A percentile compares a stretch with the other conserved stretches of the same genome.
These are phyloP conservation scores for Coemansia sp. DNA, from an alignment of 192 early-diverging fungal genomes.

Conservation along the genomic window DNA sequence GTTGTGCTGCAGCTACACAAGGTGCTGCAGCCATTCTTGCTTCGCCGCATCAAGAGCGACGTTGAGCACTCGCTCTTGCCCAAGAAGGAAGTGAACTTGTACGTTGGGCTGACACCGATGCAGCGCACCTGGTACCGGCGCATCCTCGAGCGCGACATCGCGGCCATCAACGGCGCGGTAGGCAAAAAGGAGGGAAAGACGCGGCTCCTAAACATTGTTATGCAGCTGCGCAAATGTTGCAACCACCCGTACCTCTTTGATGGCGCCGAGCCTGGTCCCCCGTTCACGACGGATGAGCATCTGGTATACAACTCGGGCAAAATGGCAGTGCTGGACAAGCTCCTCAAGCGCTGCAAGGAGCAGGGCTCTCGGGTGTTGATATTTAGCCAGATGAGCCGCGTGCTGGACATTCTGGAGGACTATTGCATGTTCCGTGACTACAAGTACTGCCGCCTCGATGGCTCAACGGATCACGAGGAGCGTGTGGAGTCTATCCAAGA, in stretches of 20 bases:
- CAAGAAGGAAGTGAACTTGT: constrained; percentile 91
- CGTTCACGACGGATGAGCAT: constrained; percentile 95
- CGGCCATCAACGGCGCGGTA: constrained; percentile 84
- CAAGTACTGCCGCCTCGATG: constrained; percentile 96
- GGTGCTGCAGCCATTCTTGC: constrained; percentile 68
- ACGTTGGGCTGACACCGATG: constrained; percentile 91
- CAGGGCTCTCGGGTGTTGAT: constrained; percentile 93
- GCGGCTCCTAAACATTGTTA: constrained; percentile 90
- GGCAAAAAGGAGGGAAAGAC: constrained; percentile 85
- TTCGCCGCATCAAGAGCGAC: constrained; percentile 88
- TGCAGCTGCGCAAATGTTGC: constrained; percentile 90
- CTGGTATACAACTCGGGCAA: constrained; percentile 92
- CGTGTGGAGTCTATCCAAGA: constrained; percentile 91
- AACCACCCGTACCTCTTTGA: constrained; percentile 92
- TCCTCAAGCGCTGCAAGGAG: constrained; percentile 73
- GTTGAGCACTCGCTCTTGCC: constrained; percentile 95
- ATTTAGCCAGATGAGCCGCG: constrained; percentile 98
- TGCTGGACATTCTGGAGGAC: constrained; percentile 97
- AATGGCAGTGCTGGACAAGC: constrained; percentile 90
- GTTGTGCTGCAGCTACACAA: constrained; percentile 71
- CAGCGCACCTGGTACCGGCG: constrained; percentile 95
- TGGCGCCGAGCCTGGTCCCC: constrained; percentile 92
- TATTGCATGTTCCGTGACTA: constrained; percentile 90
- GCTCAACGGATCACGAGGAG: constrained; percentile 92
- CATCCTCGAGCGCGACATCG: constrained; percentile 95